Conservation (phyloP, 768 basidiomycete species). For the Leccinum broughii region DNA sequence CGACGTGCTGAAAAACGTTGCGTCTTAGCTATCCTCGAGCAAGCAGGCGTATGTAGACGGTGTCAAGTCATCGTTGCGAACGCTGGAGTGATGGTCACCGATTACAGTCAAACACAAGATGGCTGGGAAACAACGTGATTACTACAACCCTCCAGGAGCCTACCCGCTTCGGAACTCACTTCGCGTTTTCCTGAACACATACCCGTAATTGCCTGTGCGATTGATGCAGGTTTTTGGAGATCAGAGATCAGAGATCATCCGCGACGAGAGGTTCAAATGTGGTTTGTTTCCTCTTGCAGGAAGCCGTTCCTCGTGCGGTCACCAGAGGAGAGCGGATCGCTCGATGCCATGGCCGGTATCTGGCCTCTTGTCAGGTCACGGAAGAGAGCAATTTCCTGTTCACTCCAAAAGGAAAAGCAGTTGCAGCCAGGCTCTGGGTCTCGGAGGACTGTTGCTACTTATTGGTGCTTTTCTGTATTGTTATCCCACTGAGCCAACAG, state of each 20-base stretch:
- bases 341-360: conserved; percentile 34
- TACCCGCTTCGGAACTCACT: conserved; percentile 17
- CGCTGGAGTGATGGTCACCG: conserved; percentile 22
- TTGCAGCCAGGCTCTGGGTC: conserved; percentile 37
- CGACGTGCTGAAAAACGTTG: conserved; percentile 1
- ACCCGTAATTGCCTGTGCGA: conserved; percentile 26
- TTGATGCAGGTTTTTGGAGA: conserved; percentile 37
- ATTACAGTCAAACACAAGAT: conserved; percentile 39
- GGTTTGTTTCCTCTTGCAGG: conserved; percentile 5
- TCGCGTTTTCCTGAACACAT: conserved; percentile 25
- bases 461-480: background rate
- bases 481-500: conserved; percentile 11
- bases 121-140: conserved; percentile 49
- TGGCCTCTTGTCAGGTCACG: conserved; percentile 22
- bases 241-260: conserved; percentile 31
- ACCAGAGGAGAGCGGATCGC: conserved; percentile 31
- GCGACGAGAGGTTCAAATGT: conserved; percentile 9
- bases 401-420: conserved; percentile 29
- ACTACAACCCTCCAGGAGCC: background rate
- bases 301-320: conserved; percentile 26
- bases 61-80: conserved; percentile 29
- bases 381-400: conserved; percentile 35
- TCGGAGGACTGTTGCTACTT: background rate
- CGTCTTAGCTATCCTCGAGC: conserved; percentile 18
- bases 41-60: conserved; percentile 9